Conservation (phyloP, 441 rosid genomes). For the Gossypium davidsonii region DNA sequence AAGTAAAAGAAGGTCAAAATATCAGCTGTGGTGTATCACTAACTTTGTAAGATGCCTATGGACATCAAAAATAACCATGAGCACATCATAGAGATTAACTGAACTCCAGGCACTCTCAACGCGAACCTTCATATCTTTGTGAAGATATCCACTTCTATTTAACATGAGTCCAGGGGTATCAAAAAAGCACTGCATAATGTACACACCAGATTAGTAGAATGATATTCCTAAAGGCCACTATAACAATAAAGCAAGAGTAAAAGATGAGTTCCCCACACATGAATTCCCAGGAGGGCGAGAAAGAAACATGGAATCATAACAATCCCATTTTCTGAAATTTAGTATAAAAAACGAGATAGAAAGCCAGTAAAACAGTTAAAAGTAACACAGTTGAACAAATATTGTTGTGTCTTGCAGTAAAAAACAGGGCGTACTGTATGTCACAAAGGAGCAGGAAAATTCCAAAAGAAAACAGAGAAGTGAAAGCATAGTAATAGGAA, state of each 20-base stretch:
- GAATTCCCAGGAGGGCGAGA: background rate
- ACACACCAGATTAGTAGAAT: slow-evolving; percentile 6
- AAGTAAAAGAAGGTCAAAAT: background rate
- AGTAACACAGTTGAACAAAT: background rate
- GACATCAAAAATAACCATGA: slow-evolving; percentile 85
- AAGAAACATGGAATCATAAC: background rate
- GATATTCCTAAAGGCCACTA: background rate
- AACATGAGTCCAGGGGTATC: slow-evolving; percentile 88
- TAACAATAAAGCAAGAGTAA: background rate
- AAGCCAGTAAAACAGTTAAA: background rate
- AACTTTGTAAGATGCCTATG: slow-evolving; percentile 81
- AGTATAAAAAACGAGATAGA: background rate
- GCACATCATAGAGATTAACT: slow-evolving; percentile 67
- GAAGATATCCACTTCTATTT: slow-evolving; percentile 53
- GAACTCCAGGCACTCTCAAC: slow-evolving; percentile 82
- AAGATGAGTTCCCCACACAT: background rate
- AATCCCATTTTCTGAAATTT: background rate
- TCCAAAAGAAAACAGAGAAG: background rate
- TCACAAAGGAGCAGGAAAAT: background rate
- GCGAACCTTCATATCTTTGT: slow-evolving; percentile 72
- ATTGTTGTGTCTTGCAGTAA: background rate
- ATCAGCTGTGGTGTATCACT: slow-evolving; percentile 15
- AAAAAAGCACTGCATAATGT: slow-evolving; percentile 64
- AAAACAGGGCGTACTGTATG: background rate
- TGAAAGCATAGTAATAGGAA: background rate